Evolutionary conservation across 116 monocot species (phyloP), one percentile per base, ranked within the genome.

Genomic region (Zostera marina): DNA sequence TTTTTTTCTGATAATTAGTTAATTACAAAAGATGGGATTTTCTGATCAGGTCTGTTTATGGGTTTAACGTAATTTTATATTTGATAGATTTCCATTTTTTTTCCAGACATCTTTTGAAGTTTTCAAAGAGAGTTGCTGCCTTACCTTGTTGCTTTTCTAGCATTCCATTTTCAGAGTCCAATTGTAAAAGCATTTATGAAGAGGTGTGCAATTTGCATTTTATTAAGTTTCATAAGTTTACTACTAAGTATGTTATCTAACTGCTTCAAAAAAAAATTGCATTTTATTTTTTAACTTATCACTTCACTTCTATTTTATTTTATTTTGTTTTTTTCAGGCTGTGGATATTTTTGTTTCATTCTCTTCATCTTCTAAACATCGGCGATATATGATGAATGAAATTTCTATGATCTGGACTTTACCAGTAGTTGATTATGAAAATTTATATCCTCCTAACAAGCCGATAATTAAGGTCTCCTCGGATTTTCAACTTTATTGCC

Each of bases 21-120:
- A 32, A 32, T 5, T 5, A 2, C 32, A 32, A 32, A 32, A 32
- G 32, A 32, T 32, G 32, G 32, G 32, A 32, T 32, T 32, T 3
- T 32, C 5, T 2, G 32, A 32, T 2, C 32, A 32, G 32, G 32
- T 32, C 32, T 32, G 32, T 5, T 3, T 32, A 32, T 5, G n/a
- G n/a, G n/a, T n/a, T n/a, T n/a, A n/a, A n/a, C n/a, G n/a, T n/a
- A 8, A 9, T 51, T 51, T 51, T 51, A 51, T 51, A 19, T n/a
- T 6, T 54, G 23, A 3, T 26, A 25, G 4, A 8, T 0, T 54
- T 54, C 21, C 19, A 51, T 15, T 5, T 26, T 7, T 60, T 58
- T 20, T n/a, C n/a, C 52, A 96, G 94, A 78, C 85, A 96, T 78
- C 80, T 96, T 64, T 71, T 96, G 47, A 96, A 96, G 61, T 85